Evolutionary conservation across 2,329 filamentous ascomycete species (phyloP).

Genomic region (Bipolaris oryzae): DNA sequence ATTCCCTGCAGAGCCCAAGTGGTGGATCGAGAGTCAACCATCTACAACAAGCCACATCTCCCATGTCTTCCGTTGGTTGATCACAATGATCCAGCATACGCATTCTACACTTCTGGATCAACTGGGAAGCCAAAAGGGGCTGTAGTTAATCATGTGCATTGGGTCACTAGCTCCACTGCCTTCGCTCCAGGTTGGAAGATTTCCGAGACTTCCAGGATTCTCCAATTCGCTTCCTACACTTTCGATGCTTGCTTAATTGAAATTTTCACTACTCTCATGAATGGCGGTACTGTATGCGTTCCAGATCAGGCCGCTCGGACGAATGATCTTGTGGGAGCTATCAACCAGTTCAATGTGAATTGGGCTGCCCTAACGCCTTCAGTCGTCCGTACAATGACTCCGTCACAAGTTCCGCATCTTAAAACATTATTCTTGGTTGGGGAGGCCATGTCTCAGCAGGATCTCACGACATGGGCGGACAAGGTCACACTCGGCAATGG

Average conservation of each 20-base stretch:
- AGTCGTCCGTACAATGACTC: constrained; percentile 39
- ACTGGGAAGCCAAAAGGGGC: constrained; percentile 65
- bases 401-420: constrained; percentile 34
- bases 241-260: constrained; percentile 57
- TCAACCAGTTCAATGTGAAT: constrained; percentile 47
- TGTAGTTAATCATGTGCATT: constrained; percentile 65
- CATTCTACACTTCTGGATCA: constrained; percentile 65
- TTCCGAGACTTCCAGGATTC: constrained; percentile 59
- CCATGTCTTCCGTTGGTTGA: constrained; percentile 41
- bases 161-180: constrained; percentile 55
- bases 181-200: constrained; percentile 50
- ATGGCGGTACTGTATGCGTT: constrained; percentile 57
- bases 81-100: constrained; percentile 62
- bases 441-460: constrained; percentile 42
- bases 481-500: constrained; percentile 46
- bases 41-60: constrained; percentile 42
- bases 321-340: constrained; percentile 53
- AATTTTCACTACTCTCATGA: constrained; percentile 53
- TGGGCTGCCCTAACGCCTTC: constrained; percentile 55
- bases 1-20: constrained; percentile 35
- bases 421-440: constrained; percentile 40
- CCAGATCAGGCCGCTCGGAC: constrained; percentile 55
- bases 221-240: constrained; percentile 56
- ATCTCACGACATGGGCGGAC: constrained; percentile 46
- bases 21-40: constrained; percentile 50